Evolutionary conservation across 2,329 filamentous ascomycete genomes (phyloP), one percentile per base, ranked within the genome.

Genomic region (Ascochyta lentis): DNA sequence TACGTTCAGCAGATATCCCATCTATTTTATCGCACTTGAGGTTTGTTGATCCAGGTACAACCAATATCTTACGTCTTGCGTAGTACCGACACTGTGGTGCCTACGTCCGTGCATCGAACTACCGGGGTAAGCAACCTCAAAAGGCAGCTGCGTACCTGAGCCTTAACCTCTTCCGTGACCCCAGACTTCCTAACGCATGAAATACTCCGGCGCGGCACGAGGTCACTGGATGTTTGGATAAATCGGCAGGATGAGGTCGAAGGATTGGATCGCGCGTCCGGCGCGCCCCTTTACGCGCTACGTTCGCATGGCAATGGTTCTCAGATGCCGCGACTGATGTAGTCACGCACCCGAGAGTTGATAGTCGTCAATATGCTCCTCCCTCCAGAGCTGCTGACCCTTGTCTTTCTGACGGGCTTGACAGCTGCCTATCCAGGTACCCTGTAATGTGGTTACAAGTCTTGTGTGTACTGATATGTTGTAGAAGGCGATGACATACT

Each of bases 71-170:
- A 29, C 15, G 31, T 22, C 31, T 26, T 15, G 29, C 19, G 2
- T 19, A 19, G 16, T n/a, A n/a, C 22, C 39, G 16, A 16, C 24
- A 16, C 7, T 6, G 13, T 29, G 39, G 39, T 10, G 19, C 4
- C 23, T 27, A 29, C 5, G 39, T 42, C 39, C 24, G 39, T 42
- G 39, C 39, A 12, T 16, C 6, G 39, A 26, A 40, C 10, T 23
- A 26, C 41, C 8, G 27, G 48, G 41, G 34, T 52, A 12, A 52
- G 41, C 41, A 47, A 40, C 52, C 40, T 49, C 22, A 49, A 45
- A 22, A n/a, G 39, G 45, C 45, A 55, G 45, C 45, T 55, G 45
- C 39, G 23, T 40, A 40, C 39, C 45, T 44, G 34, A 15, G 34
- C 33, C 16, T 35, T 44, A 49, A 45, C 43, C 44, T n/a, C 23